Evolutionary conservation across 805 yeast species (phyloP), one percentile per base, ranked within the genome.

Genomic region (Torulaspora gathmanii): DNA sequence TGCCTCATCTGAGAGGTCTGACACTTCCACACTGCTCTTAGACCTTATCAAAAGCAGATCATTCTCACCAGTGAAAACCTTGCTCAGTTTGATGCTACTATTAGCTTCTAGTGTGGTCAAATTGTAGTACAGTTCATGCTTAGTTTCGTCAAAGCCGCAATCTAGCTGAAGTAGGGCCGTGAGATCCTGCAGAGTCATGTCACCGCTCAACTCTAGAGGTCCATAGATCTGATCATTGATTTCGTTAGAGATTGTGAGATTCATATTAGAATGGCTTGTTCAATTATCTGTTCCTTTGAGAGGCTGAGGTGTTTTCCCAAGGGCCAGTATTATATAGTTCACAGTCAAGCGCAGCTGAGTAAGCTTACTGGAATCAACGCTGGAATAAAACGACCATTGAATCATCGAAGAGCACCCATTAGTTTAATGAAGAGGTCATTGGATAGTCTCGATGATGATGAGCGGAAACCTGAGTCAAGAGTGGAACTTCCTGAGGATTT

Each of bases 151-250:
- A 40, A 83, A 73, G 11, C 70, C 73, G 7, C 88, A 74, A 57
- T 87, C 95, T 1, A 83, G 79, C 49, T 82, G 83, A 8, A 89
- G 58, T 51, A 83, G 79, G 0, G 91, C 95, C 47, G 77, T 73
- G 52, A 90, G 74, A 60, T 89, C 96, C 11, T 63, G 70, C 8
- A 88, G 60, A 0, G 79, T 61, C 70, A 88, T 74, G 11, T 82
- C 83, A 1, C 69, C 76, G 3, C 86, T 75, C 4, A 87, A 74
- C 42, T 88, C 95, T 1, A 86, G 43, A 2, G 70, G 64, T 9
- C 66, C 67, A 43, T 74, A 62, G 9, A 80, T 68, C 27, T 68
- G 71, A 27, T 77, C 85, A n/a, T 71, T 65, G 13, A 65, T 59
- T 31, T 70, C 77, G 37, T 75, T 68, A 0, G 80, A 72, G 25